Conservation (phyloP, 2,329 filamentous ascomycete genomes). For the Nothophoma quercina region DNA sequence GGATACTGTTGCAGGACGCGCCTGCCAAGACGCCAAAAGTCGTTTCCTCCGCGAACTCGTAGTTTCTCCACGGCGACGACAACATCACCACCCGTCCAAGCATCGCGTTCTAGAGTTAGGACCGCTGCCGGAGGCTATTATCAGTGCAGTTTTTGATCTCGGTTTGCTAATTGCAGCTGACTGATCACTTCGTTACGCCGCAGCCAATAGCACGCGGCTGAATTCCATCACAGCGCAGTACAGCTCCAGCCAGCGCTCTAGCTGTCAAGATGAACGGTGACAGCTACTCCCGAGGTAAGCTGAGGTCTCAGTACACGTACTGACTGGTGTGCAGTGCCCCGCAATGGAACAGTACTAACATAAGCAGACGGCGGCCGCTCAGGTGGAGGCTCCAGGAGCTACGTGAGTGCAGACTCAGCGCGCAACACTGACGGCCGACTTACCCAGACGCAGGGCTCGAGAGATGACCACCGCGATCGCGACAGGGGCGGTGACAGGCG, state of each 20-base stretch:
- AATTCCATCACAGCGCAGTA: constrained; percentile 2
- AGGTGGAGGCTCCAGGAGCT: constrained; percentile 46
- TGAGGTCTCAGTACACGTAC: constrained; percentile 41
- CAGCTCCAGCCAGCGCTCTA: constrained; percentile 22
- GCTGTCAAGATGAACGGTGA: constrained; percentile 79
- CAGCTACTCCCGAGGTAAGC: constrained; percentile 78
- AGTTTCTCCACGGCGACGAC: constrained; percentile 17
- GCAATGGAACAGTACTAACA: constrained; percentile 37
- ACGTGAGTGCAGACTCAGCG: constrained; percentile 43
- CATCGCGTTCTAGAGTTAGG: constrained; percentile 9
- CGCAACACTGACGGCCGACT: constrained; percentile 26
- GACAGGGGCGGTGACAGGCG: constrained; percentile 47
- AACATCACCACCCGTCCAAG: constrained; percentile 12
- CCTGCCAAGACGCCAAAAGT: constrained; percentile 11
- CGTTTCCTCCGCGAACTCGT: constrained; percentile 11
- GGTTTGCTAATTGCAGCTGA: constrained; percentile 20
- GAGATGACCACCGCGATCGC: constrained; percentile 41
- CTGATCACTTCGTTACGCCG: background rate
- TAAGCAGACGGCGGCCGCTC: constrained; percentile 48
- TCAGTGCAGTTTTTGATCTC: constrained; percentile 26
- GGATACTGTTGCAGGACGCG: no score
- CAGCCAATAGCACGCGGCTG: constrained; percentile 13
- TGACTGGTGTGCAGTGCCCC: constrained; percentile 46
- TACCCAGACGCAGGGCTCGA: constrained; percentile 37
- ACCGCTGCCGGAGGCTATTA: constrained; percentile 1